A percentile compares a stretch with the other conserved stretches of the same genome.
phyloP scores from a whole-genome alignment of 2,329 filamentous ascomycete species.

The Xylariaceae sp. region DNA sequence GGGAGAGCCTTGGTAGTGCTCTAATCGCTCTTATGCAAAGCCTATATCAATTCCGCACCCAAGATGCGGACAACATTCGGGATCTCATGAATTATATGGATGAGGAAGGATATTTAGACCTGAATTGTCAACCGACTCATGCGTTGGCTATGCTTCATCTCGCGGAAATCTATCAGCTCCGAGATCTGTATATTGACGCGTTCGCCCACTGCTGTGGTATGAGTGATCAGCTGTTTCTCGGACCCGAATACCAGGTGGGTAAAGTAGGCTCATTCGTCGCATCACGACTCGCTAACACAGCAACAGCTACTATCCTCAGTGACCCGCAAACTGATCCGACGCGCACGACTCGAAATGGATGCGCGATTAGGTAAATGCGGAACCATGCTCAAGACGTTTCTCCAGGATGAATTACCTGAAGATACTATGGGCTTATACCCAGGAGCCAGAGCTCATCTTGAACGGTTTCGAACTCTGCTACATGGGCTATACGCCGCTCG shows the following conservation, averaged over 20 bases:
- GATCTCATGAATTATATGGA: conserved; percentile 72
- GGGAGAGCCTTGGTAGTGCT: conserved; percentile 66
- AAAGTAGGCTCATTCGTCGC: neutral
- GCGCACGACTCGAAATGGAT: conserved; percentile 69
- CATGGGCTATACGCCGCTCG: conserved; percentile 69
- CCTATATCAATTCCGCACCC: conserved; percentile 65
- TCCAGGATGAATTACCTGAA: conserved; percentile 73
- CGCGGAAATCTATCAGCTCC: conserved; percentile 68
- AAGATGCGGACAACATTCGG: conserved; percentile 59
- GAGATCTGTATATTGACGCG: conserved; percentile 72
- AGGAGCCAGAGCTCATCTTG: conserved; percentile 69
- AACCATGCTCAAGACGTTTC: conserved; percentile 66
- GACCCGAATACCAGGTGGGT: conserved; percentile 67
- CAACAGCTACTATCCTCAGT: conserved; percentile 54
- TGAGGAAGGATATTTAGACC: conserved; percentile 70
- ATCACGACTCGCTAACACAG: conserved; percentile 31
- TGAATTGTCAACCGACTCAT: conserved; percentile 69
- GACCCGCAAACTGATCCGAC: conserved; percentile 69
- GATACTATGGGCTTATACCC: conserved; percentile 67
- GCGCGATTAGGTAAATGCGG: conserved; percentile 63
- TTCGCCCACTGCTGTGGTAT: conserved; percentile 83
- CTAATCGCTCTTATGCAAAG: conserved; percentile 69
- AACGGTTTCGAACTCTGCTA: conserved; percentile 74
- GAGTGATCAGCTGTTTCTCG: conserved; percentile 63
- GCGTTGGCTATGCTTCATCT: conserved; percentile 71